Percentiles rank a stretch among this genome's conserved stretches.
These are phyloP conservation scores for Colletotrichum costaricense DNA, from an alignment of 2,329 filamentous ascomycete genomes.

Conservation along the genomic window DNA sequence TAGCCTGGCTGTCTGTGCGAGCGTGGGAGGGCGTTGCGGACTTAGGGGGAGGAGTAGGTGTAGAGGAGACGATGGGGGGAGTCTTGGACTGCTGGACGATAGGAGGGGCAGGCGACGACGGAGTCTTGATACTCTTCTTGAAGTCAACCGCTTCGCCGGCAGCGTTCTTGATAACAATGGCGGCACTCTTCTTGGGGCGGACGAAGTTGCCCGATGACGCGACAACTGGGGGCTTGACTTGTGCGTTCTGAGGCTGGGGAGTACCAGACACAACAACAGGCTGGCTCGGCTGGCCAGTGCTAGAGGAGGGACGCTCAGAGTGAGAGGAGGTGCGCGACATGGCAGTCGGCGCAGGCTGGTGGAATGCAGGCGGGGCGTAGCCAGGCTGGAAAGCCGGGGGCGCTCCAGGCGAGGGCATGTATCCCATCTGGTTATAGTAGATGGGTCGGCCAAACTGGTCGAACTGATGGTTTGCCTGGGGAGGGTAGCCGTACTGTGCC, in stretches of 20 bases:
- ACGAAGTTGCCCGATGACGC: slow-evolving; percentile 56
- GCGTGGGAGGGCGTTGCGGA: slow-evolving; percentile 75
- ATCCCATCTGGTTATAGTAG: slow-evolving; percentile 60
- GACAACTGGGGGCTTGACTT: slow-evolving; percentile 57
- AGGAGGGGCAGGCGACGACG: slow-evolving; percentile 64
- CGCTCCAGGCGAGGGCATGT: slow-evolving; percentile 53
- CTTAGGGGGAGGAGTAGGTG: slow-evolving; percentile 84
- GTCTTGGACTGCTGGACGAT: slow-evolving; percentile 70
- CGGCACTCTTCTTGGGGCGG: slow-evolving; percentile 74
- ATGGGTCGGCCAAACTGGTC: slow-evolving; percentile 53
- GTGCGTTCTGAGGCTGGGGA: slow-evolving; percentile 72
- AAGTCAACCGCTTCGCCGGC: slow-evolving; percentile 81
- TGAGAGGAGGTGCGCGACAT: slow-evolving; percentile 91
- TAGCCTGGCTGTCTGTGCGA: slow-evolving; percentile 76
- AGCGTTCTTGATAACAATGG: slow-evolving; percentile 86
- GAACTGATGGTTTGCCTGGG: slow-evolving; percentile 50
- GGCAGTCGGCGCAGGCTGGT: slow-evolving; percentile 57
- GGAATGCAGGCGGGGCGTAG: slow-evolving; percentile 53
- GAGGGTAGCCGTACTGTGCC: slow-evolving; percentile 72
- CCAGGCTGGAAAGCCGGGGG: slow-evolving; percentile 58
- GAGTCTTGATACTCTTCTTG: slow-evolving; percentile 67
- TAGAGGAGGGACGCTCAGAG: slow-evolving; percentile 72
- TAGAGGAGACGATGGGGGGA: slow-evolving; percentile 78
- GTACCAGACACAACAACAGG: slow-evolving; percentile 70
- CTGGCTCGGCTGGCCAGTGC: slow-evolving; percentile 71